Percentiles rank a stretch among this genome's conserved stretches.
These are phyloP conservation scores for Penicillium angulare DNA, from an alignment of 495 filamentous ascomycete genomes.

Conservation along the genomic window DNA sequence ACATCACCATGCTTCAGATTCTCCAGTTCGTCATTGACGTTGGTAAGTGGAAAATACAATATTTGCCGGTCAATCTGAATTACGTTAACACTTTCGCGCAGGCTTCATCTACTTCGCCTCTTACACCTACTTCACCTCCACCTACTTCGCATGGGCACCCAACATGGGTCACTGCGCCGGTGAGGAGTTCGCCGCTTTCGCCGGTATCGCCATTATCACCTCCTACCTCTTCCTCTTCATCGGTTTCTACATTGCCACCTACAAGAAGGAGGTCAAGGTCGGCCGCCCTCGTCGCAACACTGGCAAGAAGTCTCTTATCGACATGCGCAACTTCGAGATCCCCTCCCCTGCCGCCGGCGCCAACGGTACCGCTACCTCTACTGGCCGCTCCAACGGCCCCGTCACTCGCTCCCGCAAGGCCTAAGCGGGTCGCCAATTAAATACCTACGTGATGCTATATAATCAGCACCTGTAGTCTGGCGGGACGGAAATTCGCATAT, in stretches of 20 bases:
- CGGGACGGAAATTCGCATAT: background rate
- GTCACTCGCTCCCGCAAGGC: constrained; percentile 52
- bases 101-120: constrained; percentile 95
- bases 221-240: constrained; percentile 98
- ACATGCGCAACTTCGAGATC: constrained; percentile 54
- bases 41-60: constrained; percentile 30
- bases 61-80: background rate
- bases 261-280: constrained; percentile 79
- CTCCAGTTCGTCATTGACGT: constrained; percentile 59
- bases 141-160: constrained; percentile 85
- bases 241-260: constrained; percentile 96
- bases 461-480: background rate
- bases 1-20: constrained; percentile 58
- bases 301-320: constrained; percentile 50
- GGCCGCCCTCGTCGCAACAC: constrained; percentile 51
- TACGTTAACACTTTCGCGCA: constrained; percentile 23
- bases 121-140: constrained; percentile 90
- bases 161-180: constrained; percentile 84
- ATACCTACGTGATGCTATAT: background rate
- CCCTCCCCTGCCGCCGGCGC: constrained; percentile 35
- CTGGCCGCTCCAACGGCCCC: constrained; percentile 43
- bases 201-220: constrained; percentile 86
- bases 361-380: constrained; percentile 36
- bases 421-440: constrained; percentile 20
- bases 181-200: constrained; percentile 95